Evolutionary conservation across 2,329 filamentous ascomycete genomes (phyloP).

Genomic region (Raffaelea albimanens): DNA sequence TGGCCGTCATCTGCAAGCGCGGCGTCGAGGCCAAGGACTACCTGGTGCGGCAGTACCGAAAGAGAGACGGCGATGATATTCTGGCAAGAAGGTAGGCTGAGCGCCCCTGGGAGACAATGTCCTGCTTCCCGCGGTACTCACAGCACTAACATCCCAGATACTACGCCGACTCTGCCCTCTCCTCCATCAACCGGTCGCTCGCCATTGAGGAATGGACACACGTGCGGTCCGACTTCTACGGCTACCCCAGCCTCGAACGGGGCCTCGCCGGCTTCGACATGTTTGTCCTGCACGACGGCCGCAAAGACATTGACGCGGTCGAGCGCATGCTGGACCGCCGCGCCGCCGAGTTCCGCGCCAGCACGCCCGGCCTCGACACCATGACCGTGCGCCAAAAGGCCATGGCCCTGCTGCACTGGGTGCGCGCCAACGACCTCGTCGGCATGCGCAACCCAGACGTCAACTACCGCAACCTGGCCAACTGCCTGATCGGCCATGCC

Average conservation of each 20-base stretch:
- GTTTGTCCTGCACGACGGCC: constrained; percentile 67
- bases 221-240: constrained; percentile 29
- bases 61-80: constrained; percentile 54
- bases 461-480: constrained; percentile 71
- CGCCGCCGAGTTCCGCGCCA: constrained; percentile 43
- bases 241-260: constrained; percentile 47
- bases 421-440: constrained; percentile 58
- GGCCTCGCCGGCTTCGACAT: constrained; percentile 79
- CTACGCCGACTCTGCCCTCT: constrained; percentile 64
- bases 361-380: constrained; percentile 41
- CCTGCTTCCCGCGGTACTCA: constrained; percentile 6
- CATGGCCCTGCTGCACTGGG: constrained; percentile 55
- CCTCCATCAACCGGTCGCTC: constrained; percentile 69
- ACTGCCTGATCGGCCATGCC: constrained; percentile 80
- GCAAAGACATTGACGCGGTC: constrained; percentile 64
- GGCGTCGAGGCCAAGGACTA: constrained; percentile 88
- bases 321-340: constrained; percentile 49
- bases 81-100: constrained; percentile 59
- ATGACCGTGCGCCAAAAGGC: constrained; percentile 60
- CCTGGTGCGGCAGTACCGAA: constrained; percentile 56
- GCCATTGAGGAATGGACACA: constrained; percentile 71
- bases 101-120: too few species aligned
- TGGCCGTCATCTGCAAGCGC: constrained; percentile 59
- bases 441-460: constrained; percentile 56
- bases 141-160: constrained; percentile 40